Base-by-base conservation (phyloP, 2,329 filamentous ascomycete species). In the Gliomastix tumulicola region DNA sequence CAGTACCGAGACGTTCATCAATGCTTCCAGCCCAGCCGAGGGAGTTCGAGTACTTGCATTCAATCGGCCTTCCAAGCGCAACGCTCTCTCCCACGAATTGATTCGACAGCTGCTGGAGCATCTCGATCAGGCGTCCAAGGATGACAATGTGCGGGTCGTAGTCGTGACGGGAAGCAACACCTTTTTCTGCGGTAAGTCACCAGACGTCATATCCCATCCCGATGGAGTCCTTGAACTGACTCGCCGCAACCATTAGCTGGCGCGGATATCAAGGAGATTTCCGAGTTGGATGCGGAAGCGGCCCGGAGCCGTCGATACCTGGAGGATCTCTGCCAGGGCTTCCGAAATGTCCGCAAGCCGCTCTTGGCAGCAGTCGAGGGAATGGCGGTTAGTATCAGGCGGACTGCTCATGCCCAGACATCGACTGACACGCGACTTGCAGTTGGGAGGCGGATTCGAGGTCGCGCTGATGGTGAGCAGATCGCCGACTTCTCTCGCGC, bases 51-150 rank as follows among this genome's bases (percentile, higher is more conserved):
- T 74, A 20, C 47, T 79, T 38, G 63, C 66, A 12, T 53, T 77
- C 41, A 71, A 74, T 53, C 64, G 75, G 4, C 74, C 71, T 3
- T 59, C 63, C 32, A 77, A 79, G 51, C 63, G 72, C 38, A 80
- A 79, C 60, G 74, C 76, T 9, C 66, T 79, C 39, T 77, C 72
- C 3, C 59, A 64, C 37, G 51, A 54, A 32, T 66, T 77, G 56
- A 68, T 74, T 43, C 47, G 51, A 38, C 60, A 73, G 32, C 53
- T 75, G 5, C 48, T 65, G 13, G 42, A 34, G 9, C 45, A 49
- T 35, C 49, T 60, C 23, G 46, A 34, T 34, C 37, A 30, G 19
- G 48, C 37, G 19, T 48, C 42, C 34, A 42, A 32, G 15, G 48
- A 51, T 21, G 35, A 44, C 10, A 38, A 34, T 5, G 50, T 65